phyloP scores from a whole-genome alignment of 1,284 basidiomycete genomes.

The Rhodotorula sp. region DNA sequence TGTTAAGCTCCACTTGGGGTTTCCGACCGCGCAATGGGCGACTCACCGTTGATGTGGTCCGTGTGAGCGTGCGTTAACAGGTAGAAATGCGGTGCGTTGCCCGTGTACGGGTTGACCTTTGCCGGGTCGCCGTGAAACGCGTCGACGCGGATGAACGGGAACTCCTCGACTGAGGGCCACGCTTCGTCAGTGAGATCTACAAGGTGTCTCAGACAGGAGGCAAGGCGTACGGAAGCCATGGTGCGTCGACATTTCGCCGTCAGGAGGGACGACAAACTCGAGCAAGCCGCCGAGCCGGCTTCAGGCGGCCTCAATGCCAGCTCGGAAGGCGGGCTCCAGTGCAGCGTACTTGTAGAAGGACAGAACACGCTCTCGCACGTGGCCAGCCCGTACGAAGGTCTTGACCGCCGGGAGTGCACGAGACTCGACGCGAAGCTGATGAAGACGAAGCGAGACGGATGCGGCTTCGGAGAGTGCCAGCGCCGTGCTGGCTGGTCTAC shows the following conservation, averaged over 20 bases:
- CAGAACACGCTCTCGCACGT: too few species aligned
- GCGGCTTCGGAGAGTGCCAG: too few species aligned
- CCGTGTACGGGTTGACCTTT: slow-evolving; percentile 15
- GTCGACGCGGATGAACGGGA: slow-evolving; percentile 40
- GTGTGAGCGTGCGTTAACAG: slow-evolving; percentile 45
- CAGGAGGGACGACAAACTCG: neutral
- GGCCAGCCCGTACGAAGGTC: too few species aligned
- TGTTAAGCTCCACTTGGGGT: neutral
- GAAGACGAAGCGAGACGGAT: too few species aligned
- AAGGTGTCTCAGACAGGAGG: neutral
- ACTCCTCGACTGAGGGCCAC: slow-evolving; percentile 9
- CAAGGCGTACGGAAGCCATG: slow-evolving; percentile 23
- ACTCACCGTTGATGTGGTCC: slow-evolving; percentile 41
- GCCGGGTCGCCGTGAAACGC: slow-evolving; percentile 26
- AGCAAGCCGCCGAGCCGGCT: neutral
- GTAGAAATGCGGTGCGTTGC: slow-evolving; percentile 22
- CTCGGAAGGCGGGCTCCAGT: too few species aligned
- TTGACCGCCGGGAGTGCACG: too few species aligned
- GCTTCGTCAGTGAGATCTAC: neutral
- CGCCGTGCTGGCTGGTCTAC: too few species aligned
- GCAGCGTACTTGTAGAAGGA: too few species aligned
- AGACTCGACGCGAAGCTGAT: too few species aligned
- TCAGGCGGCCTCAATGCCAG: too few species aligned
- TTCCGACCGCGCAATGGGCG: too few species aligned
- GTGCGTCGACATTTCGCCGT: slow-evolving; percentile 25